Conservation (phyloP, 2,329 filamentous ascomycete genomes). For the Aphanocladium album region DNA sequence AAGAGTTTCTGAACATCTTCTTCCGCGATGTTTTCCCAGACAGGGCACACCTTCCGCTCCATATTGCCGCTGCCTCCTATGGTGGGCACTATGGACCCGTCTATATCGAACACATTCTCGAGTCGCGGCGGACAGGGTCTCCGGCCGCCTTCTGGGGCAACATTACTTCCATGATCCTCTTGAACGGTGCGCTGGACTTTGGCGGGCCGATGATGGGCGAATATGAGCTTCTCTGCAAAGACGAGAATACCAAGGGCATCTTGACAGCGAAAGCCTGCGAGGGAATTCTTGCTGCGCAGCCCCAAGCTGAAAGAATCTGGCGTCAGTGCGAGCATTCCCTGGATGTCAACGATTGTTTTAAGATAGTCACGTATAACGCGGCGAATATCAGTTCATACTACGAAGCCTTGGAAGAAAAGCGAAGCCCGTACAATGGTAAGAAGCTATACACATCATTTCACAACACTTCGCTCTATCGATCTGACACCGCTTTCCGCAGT, state of each 20-base stretch:
- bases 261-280: not conserved
- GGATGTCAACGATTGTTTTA: not conserved
- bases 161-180: not conserved
- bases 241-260: not conserved
- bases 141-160: not conserved
- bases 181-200: not conserved
- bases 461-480: not conserved
- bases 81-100: not conserved
- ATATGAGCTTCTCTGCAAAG: not conserved
- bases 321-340: not conserved
- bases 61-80: slow-evolving; percentile 38
- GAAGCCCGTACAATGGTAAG: not conserved
- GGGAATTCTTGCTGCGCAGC: not conserved
- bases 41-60: slow-evolving; percentile 30
- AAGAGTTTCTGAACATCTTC: slow-evolving; percentile 43
- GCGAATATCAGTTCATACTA: not conserved
- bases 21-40: slow-evolving; percentile 37
- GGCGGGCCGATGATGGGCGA: not conserved
- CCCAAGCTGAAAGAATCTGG: not conserved
- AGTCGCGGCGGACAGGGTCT: not conserved
- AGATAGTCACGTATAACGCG: not conserved
- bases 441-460: not conserved
- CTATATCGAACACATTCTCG: not conserved
- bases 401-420: not conserved
- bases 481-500: not conserved